A percentile compares a stretch with the other conserved stretches of the same genome.
These are phyloP conservation scores for Volutella citrinella DNA, from an alignment of 2,329 filamentous ascomycete species.

Conservation along the genomic window DNA sequence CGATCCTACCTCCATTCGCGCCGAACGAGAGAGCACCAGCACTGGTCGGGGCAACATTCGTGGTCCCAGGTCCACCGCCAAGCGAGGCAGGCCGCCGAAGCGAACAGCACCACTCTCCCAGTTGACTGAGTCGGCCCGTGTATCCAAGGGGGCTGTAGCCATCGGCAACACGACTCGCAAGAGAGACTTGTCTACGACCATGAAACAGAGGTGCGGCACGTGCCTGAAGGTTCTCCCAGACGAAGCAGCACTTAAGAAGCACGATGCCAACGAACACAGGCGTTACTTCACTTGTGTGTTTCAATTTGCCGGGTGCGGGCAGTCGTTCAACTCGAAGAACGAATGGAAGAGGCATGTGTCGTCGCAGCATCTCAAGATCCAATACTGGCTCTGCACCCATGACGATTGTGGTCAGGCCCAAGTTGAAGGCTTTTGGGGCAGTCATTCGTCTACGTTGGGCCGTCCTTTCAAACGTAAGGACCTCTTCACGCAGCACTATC, in stretches of 20 bases:
- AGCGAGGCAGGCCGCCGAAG: too few relatives aligned
- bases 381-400: constrained; percentile 73
- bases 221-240: too few relatives aligned
- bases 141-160: too few relatives aligned
- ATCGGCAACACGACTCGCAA: too few relatives aligned
- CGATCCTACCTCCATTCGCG: not conserved
- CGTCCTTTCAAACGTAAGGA: constrained; percentile 84
- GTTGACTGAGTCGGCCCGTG: too few relatives aligned
- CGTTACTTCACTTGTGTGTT: constrained; percentile 76
- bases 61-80: too few relatives aligned
- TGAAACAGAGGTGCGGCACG: too few relatives aligned
- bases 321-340: constrained; percentile 78
- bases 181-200: too few relatives aligned
- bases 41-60: too few relatives aligned
- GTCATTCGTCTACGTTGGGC: constrained; percentile 47
- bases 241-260: constrained; percentile 41
- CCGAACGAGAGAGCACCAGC: too few relatives aligned
- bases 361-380: constrained; percentile 73
- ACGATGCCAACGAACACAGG: constrained; percentile 52
- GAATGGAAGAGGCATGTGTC: constrained; percentile 92
- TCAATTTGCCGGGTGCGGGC: constrained; percentile 69
- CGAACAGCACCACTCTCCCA: too few relatives aligned
- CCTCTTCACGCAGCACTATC: constrained; percentile 82
- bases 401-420: constrained; percentile 47
- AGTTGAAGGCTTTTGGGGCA: constrained; percentile 14